Evolutionary conservation across 2,329 filamentous ascomycete species (phyloP), one percentile per base, ranked within the genome.

Genomic region (Penicillium thymicola): DNA sequence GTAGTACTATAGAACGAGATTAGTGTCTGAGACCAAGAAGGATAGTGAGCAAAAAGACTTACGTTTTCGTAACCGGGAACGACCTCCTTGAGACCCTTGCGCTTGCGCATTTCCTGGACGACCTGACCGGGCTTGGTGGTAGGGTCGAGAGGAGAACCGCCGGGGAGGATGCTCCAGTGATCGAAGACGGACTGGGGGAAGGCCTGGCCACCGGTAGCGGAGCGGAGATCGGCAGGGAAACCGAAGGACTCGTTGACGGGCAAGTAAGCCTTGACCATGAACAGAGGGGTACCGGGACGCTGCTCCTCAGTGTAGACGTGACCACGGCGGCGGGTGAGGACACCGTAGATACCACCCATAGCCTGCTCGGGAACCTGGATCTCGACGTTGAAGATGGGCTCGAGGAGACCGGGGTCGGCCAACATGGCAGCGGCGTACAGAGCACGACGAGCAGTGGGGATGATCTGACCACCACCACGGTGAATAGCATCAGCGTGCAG

Each of bases 281-380:
- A 99, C 63, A 99, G 89, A 81, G 94, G 94, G 78, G 94, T 99
- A 81, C 94, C 94, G 64, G 93, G 90, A 76, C 94, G 91, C 85
- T 99, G 94, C 85, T 95, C 90, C 85, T 99, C 94, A 78, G 84
- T 84, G 87, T 97, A 97, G 81, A 99, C 94, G 87, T 97, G 93
- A 86, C 94, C 94, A 89, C 94, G 89, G 80, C 92, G 85, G 76
- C 92, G 89, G 81, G 92, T 97, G 72, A 99, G 90, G 76, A 97
- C 92, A 89, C 92, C 90, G 82, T 99, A 99, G 81, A 99, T 96
- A 86, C 94, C 94, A 86, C 94, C 94, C 94, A 99, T 97, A 77
- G 94, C 93, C 75, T 88, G 83, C 86, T 99, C 94, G 74, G 93
- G 93, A 64, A 99, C 94, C 84, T 97, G 92, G 80, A 99, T 99